Evolutionary conservation across 2,329 filamentous ascomycete species (phyloP).

Genomic region (Passalora sequoiae): DNA sequence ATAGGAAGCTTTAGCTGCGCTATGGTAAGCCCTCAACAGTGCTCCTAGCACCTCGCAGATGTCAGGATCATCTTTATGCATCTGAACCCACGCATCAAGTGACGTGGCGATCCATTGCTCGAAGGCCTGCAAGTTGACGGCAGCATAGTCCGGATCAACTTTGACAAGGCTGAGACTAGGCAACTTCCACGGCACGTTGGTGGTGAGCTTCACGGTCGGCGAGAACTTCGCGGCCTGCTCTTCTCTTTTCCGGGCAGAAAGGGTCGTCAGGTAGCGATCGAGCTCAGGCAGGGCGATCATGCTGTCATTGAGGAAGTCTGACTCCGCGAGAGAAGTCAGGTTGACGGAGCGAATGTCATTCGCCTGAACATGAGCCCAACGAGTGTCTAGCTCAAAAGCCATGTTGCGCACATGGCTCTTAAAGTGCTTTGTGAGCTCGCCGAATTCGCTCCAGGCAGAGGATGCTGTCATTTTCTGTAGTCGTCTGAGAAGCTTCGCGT

Average conservation of each 20-base stretch:
- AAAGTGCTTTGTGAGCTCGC: no score
- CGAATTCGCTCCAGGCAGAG: no score
- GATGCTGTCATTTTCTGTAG: constrained; percentile 27
- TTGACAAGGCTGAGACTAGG: constrained; percentile 11
- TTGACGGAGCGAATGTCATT: neutral
- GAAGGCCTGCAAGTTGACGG: constrained; percentile 16
- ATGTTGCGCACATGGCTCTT: no score
- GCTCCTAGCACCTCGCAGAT: neutral
- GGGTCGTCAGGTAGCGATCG: constrained; percentile 15
- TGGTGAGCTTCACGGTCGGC: constrained; percentile 11
- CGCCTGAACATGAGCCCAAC: constrained; percentile 13
- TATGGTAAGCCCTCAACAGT: constrained; percentile 20
- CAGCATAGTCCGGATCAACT: constrained; percentile 3
- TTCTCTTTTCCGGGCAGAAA: constrained; percentile 3
- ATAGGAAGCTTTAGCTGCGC: constrained; percentile 34
- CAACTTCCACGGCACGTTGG: neutral
- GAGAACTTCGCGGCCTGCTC: constrained; percentile 4
- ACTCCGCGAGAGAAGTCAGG: neutral
- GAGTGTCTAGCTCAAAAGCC: no score
- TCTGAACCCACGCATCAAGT: constrained; percentile 14
- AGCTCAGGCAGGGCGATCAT: constrained; percentile 14
- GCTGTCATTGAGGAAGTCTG: constrained; percentile 19
- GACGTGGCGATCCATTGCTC: constrained; percentile 21
- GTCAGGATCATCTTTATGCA: neutral
- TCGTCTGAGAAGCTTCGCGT: constrained; percentile 25